Percentiles rank a stretch among this genome's conserved stretches.
phyloP scores from a whole-genome alignment of 2,329 filamentous ascomycete species.

The Cytospora mali region DNA sequence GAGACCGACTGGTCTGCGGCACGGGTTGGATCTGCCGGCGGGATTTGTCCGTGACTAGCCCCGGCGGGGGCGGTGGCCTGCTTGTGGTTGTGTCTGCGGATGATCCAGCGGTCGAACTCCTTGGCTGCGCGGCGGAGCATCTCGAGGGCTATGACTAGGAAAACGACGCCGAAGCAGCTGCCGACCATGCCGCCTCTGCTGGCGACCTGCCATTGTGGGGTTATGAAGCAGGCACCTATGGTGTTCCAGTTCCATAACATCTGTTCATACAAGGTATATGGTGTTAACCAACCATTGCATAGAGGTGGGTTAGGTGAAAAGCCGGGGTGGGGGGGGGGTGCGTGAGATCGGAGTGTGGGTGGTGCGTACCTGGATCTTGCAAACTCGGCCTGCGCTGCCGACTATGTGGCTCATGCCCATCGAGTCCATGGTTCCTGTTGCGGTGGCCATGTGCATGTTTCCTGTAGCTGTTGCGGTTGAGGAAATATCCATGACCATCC shows the following conservation, averaged over 20 bases:
- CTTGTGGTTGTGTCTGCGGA: constrained; percentile 50
- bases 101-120: constrained; percentile 71
- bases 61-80: not conserved
- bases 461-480: not conserved
- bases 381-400: constrained; percentile 12
- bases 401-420: constrained; percentile 16
- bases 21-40: constrained; percentile 6
- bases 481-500: not conserved
- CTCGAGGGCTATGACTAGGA: constrained; percentile 75
- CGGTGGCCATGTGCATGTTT: not conserved
- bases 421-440: not conserved
- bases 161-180: constrained; percentile 75
- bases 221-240: constrained; percentile 62
- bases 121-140: constrained; percentile 69
- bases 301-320: too few relatives aligned
- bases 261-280: constrained; percentile 33
- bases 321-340: too few relatives aligned
- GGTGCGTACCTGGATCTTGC: constrained; percentile 14
- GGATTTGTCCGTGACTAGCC: constrained; percentile 32
- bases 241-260: constrained; percentile 51
- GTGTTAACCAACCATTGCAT: not conserved
- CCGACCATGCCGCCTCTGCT: constrained; percentile 74
- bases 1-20: constrained; percentile 4
- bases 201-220: constrained; percentile 69
- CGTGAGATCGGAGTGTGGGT: not conserved